These are phyloP conservation scores for Plicaturopsis crispa DNA, from an alignment of 768 basidiomycete genomes.

Conservation along the genomic window DNA sequence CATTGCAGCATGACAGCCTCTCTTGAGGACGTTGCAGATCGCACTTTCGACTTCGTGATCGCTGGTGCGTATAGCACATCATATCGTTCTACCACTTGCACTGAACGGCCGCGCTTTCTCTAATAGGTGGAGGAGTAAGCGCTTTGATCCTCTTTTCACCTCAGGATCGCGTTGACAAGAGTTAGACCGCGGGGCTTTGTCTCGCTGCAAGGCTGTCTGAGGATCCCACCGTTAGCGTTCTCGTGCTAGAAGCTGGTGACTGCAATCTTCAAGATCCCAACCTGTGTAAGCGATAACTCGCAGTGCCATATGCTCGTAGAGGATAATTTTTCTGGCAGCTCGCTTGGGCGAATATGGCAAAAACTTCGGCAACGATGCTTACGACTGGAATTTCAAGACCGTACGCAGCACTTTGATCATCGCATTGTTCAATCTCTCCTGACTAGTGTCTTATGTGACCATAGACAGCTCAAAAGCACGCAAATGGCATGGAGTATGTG, in stretches of 20 bases:
- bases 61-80: too few species aligned
- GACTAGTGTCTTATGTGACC: too few species aligned
- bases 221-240: conserved; percentile 27
- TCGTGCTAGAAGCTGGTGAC: conserved; percentile 32
- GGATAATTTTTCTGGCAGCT: not conserved
- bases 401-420: too few species aligned
- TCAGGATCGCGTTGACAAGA: not conserved
- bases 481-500: conserved; percentile 8
- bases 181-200: conserved; percentile 29
- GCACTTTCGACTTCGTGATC: conserved; percentile 24
- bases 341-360: conserved; percentile 5
- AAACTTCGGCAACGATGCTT: conserved; percentile 12
- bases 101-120: too few species aligned
- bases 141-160: not conserved
- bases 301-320: too few species aligned
- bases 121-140: conserved; percentile 6
- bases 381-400: conserved; percentile 16
- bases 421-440: too few species aligned
- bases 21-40: conserved; percentile 5
- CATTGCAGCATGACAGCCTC: conserved; percentile 1
- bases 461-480: conserved; percentile 8
- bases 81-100: too few species aligned
- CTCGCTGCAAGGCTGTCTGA: conserved; percentile 35
- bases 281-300: too few species aligned
- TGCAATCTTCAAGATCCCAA: conserved; percentile 24